Percentiles rank a stretch among this genome's conserved stretches.
These are phyloP conservation scores for Sarocladium kiliense DNA, from an alignment of 2,329 filamentous ascomycete genomes.

Conservation along the genomic window DNA sequence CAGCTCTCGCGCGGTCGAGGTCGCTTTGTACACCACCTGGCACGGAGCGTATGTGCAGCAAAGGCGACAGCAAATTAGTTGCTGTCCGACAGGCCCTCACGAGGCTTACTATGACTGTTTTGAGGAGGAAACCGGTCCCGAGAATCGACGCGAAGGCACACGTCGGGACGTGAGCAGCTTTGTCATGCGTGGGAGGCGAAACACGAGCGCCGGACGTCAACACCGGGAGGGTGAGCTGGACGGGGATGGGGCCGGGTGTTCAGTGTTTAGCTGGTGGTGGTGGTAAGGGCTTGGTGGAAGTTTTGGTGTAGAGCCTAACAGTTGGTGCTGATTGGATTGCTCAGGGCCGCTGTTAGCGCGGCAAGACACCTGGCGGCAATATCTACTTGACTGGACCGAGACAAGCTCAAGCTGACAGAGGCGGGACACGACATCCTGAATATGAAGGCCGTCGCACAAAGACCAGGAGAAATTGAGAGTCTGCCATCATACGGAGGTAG, in stretches of 20 bases:
- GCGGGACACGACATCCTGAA: no score
- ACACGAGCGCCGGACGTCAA: neutral
- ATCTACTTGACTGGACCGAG: no score
- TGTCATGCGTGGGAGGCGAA: conserved; percentile 3
- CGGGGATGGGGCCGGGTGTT: neutral
- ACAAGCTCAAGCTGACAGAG: no score
- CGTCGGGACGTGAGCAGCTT: neutral
- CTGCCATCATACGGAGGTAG: no score
- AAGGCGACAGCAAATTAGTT: neutral
- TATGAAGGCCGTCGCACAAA: no score
- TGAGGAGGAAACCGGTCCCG: neutral
- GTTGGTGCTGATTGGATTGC: neutral
- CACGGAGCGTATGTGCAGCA: neutral
- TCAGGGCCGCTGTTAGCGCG: neutral
- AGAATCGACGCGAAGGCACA: neutral
- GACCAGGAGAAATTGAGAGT: no score
- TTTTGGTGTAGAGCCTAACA: neutral
- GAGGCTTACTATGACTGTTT: neutral
- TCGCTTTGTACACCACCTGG: neutral
- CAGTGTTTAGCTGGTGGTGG: neutral
- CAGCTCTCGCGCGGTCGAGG: neutral
- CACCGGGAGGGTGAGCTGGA: neutral
- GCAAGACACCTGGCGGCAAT: neutral
- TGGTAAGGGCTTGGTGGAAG: neutral
- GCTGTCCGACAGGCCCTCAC: neutral